Conservation (phyloP, 306 rosid species). For the Rosa lucieae region DNA sequence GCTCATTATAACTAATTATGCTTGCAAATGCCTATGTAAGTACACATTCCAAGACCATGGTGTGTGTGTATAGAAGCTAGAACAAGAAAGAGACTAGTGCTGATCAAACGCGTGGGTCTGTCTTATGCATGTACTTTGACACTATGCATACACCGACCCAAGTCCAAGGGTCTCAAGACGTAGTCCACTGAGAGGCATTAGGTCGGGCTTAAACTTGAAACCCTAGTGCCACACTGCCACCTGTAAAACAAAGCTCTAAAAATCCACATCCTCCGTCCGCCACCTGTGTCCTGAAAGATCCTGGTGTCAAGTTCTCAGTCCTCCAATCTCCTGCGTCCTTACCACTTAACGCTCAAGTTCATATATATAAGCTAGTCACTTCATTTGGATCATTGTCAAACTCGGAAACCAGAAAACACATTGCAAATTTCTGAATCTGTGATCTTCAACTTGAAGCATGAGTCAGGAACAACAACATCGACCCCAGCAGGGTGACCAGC, state of each 20-base stretch:
- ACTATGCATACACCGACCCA: not conserved
- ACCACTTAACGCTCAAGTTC: not conserved
- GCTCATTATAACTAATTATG: too few relatives aligned
- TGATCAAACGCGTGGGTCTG: not conserved
- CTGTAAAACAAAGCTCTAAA: not conserved
- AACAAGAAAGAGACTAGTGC: not conserved
- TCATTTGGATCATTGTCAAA: not conserved
- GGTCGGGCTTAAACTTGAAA: not conserved
- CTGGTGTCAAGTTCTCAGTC: conserved; percentile 5
- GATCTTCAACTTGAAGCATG: conserved; percentile 25
- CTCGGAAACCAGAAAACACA: not conserved
- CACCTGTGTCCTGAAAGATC: conserved; percentile 9
- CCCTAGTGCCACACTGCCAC: not conserved
- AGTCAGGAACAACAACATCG: conserved; percentile 37
- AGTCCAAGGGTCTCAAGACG: conserved; percentile 6
- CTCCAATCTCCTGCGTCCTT: not conserved
- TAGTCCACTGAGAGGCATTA: not conserved
- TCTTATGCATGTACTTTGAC: not conserved
- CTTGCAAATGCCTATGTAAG: too few relatives aligned
- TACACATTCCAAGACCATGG: too few relatives aligned
- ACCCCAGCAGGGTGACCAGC: conserved; percentile 8
- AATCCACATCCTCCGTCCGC: not conserved
- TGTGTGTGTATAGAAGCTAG: not conserved
- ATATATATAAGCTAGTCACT: not conserved
- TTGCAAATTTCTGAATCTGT: not conserved